A percentile compares a stretch with the other conserved stretches of the same genome.
Evolutionary conservation across 106 monocot genomes (phyloP).

Genomic region (Iris macrosiphon): DNA sequence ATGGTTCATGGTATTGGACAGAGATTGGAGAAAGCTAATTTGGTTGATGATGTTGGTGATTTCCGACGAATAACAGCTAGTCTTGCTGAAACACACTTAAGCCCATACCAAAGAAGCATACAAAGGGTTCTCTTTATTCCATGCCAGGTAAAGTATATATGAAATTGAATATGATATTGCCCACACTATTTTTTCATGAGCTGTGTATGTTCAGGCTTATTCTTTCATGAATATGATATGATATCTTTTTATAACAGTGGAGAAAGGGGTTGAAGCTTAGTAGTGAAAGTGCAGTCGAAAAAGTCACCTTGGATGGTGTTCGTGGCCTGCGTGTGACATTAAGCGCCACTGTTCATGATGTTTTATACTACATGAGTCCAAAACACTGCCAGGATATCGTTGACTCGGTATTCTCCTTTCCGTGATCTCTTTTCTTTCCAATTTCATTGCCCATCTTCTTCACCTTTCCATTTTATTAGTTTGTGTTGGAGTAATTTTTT

Average conservation of each 20-base stretch:
- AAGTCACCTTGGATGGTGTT: constrained; percentile 91
- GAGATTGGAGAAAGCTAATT: constrained; percentile 90
- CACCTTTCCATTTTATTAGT: not conserved
- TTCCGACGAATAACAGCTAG: constrained; percentile 76
- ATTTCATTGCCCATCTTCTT: not conserved
- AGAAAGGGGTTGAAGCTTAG: constrained; percentile 79
- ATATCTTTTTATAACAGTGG: constrained; percentile 44
- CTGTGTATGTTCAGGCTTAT: not conserved
- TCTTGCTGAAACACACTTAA: constrained; percentile 79
- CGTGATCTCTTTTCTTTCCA: not conserved
- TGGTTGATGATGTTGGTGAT: constrained; percentile 99
- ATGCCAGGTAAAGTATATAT: constrained; percentile 95
- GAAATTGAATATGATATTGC: too few species aligned
- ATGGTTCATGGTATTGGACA: constrained; percentile 99
- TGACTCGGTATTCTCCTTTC: constrained; percentile 60
- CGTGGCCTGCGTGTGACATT: constrained; percentile 78
- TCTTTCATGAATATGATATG: not conserved
- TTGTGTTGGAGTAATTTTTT: too few species aligned
- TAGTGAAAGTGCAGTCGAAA: constrained; percentile 90
- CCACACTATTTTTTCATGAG: too few species aligned
- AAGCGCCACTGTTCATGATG: constrained; percentile 96
- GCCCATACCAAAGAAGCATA: constrained; percentile 74
- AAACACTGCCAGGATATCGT: constrained; percentile 91
- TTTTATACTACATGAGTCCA: constrained; percentile 98
- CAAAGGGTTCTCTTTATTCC: constrained; percentile 97